Base-by-base conservation (phyloP, 495 filamentous ascomycete genomes). In the Bacidia rubella region DNA sequence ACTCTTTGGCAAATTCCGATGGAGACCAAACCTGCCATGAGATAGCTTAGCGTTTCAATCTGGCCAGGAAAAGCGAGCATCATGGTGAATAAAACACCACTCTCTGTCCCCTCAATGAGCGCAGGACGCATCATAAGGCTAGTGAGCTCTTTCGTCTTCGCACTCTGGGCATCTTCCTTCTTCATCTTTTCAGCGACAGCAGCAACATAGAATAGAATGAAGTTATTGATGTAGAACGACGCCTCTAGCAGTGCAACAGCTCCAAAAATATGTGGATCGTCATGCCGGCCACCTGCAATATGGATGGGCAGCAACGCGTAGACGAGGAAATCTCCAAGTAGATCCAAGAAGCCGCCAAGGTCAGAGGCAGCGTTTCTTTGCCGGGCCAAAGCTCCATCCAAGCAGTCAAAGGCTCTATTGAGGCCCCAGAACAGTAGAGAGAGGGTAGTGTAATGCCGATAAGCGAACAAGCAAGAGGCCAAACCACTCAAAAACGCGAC, bases 161-260 rank as follows among this genome's bases (percentile, higher is more conserved):
- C 45, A 26, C 53, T 64, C n/a, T 43, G 47, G 24, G 25, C 35
- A 17, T 27, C 23, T 9, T 39, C 40, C 24, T 45, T 57, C 44
- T 12, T 25, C 41, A 25, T 51, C 39, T 63, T 66, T 49, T 61
- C 63, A 0, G 55, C 44, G 10, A 66, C 25, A 10, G 62, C 63
- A 17, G 61, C 63, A 29, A 62, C 23, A 41, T 66, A 68, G 48
- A 68, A 68, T 24, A 68, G 49, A 4, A 68, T 60, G 56, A 68
- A 68, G 47, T 68, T 68, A 49, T 66, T 68, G 26, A 68, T 52
- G 46, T 66, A 59, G 49, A 68, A 67, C 2, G 54, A 51, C 1
- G 59, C 53, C 29, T 68, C 65, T 1, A 64, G 47, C 2, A 64
- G 17, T 2, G 65, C 58, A 2, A 66, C 56, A 1, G 54, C 52